These are phyloP conservation scores for Vaccinium darrowii DNA, from an alignment of 148 eudicot genomes.

Conservation along the genomic window DNA sequence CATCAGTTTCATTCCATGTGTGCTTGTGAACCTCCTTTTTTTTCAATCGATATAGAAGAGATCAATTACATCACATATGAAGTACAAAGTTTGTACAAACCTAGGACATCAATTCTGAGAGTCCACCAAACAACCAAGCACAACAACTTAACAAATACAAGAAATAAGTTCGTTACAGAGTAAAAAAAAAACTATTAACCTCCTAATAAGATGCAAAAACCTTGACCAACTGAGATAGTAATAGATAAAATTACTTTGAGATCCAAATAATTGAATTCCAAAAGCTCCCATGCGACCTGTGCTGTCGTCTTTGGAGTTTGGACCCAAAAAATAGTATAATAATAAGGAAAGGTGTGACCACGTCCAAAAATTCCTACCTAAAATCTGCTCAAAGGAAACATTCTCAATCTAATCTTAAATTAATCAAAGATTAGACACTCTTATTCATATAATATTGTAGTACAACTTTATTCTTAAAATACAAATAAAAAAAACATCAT, in stretches of 20 bases:
- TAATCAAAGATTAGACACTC: not conserved
- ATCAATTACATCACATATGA: no score
- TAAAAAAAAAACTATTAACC: no score
- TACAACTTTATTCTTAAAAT: not conserved
- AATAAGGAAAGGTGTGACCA: not conserved
- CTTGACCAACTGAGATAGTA: not conserved
- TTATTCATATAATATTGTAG: not conserved
- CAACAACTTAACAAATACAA: no score
- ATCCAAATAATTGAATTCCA: conserved; percentile 14
- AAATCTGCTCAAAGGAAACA: not conserved
- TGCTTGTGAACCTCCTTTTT: no score
- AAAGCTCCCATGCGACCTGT: conserved; percentile 3
- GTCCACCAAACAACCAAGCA: no score
- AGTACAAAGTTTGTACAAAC: no score
- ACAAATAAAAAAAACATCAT: not conserved
- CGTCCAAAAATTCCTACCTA: not conserved
- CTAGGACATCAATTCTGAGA: no score
- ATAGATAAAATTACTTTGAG: not conserved
- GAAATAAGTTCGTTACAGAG: no score
- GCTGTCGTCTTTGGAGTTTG: not conserved
- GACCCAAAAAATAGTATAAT: no score
- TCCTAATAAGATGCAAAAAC: no score
- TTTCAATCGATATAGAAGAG: no score
- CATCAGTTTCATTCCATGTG: no score
- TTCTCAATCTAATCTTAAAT: conserved; percentile 1